Evolutionary conservation across 768 basidiomycete species (phyloP), one percentile per base, ranked within the genome.

Genomic region (Trametes cinnabarina): DNA sequence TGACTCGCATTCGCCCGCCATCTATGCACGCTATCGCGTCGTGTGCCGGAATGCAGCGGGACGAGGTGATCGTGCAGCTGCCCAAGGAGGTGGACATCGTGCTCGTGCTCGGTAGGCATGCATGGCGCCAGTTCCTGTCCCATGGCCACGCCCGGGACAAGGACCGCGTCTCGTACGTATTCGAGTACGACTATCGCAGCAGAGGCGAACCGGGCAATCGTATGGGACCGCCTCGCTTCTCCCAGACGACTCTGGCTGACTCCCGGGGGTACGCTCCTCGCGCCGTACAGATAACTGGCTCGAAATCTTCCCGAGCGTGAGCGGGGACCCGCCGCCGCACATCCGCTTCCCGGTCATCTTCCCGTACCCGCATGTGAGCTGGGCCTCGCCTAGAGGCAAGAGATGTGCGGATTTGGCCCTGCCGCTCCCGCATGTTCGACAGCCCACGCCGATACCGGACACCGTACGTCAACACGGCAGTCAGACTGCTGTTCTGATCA

Each of bases 161-260:
- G 12, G 42, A 60, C 20, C 60, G 59, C n/a, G 55, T 62, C 39
- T 66, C 67, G 30, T 66, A 64, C 50, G 58, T 70, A 10, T 70
- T 70, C 41, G 65, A 65, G 50, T 70, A 63, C 61, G 64, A 70
- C 59, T 70, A 70, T 52, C 53, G 62, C 20, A 54, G 14, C 14
- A 32, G 59, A 9, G 69, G 69, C n/a, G 55, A 67, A n/a, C 69
- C 69, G 1, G 61, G 39, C 0, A 58, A 57, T 14, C 67, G 69
- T 68, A 58, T 5, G 69, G 57, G n/a, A 7, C 32, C 30, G 7
- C 0, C 12, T 26, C 34, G 22, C 20, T 42, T 20, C 7, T 5
- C 10, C 3, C 5, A 28, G 15, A 15, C 35, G 17, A 30, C 20
- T 3, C 19, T 25, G 37, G n/a, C n/a, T n/a, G n/a, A n/a, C n/a